Conservation (phyloP, 108 stramenopile species). For the Cyclostephanos invisitatus region DNA sequence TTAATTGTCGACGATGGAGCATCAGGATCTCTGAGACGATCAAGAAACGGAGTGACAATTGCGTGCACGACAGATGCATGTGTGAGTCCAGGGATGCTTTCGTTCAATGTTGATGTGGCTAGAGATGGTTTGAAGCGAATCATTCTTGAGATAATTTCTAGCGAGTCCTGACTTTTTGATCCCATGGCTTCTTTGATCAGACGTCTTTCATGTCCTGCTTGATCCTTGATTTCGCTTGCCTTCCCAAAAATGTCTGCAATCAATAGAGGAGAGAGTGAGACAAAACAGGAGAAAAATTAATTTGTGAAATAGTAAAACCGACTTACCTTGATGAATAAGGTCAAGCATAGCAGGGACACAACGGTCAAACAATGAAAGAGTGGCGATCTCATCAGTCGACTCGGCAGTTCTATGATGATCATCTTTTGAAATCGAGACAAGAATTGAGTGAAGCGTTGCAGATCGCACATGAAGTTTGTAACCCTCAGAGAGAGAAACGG, state of each 20-base stretch:
- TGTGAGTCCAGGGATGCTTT: slow-evolving; percentile 45
- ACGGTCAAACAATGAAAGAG: slow-evolving; percentile 53
- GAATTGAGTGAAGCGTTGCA: slow-evolving; percentile 80
- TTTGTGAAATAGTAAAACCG: neutral
- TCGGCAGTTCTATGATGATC: slow-evolving; percentile 30
- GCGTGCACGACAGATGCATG: slow-evolving; percentile 67
- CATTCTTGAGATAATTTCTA: slow-evolving; percentile 73
- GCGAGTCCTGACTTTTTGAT: slow-evolving; percentile 74
- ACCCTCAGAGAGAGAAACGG: slow-evolving; percentile 83
- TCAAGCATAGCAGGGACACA: slow-evolving; percentile 83
- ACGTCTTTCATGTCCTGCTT: slow-evolving; percentile 65
- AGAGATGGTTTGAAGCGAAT: slow-evolving; percentile 68
- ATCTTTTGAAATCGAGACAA: slow-evolving; percentile 61
- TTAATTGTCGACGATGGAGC: slow-evolving; percentile 55
- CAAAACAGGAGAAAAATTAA: neutral
- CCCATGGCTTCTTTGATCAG: slow-evolving; percentile 89
- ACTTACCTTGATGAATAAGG: slow-evolving; percentile 66
- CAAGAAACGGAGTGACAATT: slow-evolving; percentile 73
- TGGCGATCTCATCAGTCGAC: slow-evolving; percentile 1
- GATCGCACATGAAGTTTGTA: slow-evolving; percentile 90
- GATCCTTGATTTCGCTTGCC: slow-evolving; percentile 83
- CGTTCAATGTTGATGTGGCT: slow-evolving; percentile 33
- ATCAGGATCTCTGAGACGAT: slow-evolving; percentile 63
- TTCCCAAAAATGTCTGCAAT: slow-evolving; percentile 75
- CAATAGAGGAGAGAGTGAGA: neutral